A percentile compares a stretch with the other conserved stretches of the same genome.
Conservation (phyloP, 768 basidiomycete genomes). For the Scleroderma bovista region DNA sequence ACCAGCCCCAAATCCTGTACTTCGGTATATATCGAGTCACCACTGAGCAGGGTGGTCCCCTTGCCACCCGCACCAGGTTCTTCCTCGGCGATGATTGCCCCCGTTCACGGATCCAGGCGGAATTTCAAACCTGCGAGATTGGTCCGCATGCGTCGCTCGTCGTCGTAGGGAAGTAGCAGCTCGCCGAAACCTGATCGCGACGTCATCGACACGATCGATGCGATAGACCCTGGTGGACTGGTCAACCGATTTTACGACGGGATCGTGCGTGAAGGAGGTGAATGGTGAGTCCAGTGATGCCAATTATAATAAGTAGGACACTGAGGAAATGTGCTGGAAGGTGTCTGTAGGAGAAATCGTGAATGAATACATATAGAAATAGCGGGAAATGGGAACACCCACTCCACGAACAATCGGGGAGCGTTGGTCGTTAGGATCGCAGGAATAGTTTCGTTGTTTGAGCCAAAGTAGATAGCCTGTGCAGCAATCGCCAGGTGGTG, state of each 20-base stretch:
- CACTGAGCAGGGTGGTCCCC: constrained; percentile 11
- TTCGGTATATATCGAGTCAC: no score
- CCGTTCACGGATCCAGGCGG: constrained; percentile 51
- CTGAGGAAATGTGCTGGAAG: constrained; percentile 50
- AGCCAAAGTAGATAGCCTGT: constrained; percentile 54
- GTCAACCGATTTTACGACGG: constrained; percentile 43
- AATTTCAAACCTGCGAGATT: constrained; percentile 50
- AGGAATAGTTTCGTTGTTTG: constrained; percentile 31
- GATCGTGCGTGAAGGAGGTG: constrained; percentile 44
- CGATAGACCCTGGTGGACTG: constrained; percentile 58
- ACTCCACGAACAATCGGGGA: constrained; percentile 58
- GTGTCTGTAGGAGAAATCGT: constrained; percentile 32
- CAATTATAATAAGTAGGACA: constrained; percentile 41
- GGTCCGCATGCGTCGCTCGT: constrained; percentile 36
- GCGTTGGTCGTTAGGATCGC: constrained; percentile 37
- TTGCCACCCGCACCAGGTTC: constrained; percentile 12
- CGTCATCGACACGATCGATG: constrained; percentile 49
- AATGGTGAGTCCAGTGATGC: constrained; percentile 39
- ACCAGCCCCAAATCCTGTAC: no score
- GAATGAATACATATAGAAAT: neutral
- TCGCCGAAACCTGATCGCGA: constrained; percentile 59
- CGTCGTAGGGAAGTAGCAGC: constrained; percentile 55
- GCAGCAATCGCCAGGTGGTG: constrained; percentile 55
- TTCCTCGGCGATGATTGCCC: constrained; percentile 58
- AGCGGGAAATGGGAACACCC: constrained; percentile 20